These are phyloP conservation scores for Kluyveromyces sp. DNA, from an alignment of 1,139 yeast genomes.

Conservation along the genomic window DNA sequence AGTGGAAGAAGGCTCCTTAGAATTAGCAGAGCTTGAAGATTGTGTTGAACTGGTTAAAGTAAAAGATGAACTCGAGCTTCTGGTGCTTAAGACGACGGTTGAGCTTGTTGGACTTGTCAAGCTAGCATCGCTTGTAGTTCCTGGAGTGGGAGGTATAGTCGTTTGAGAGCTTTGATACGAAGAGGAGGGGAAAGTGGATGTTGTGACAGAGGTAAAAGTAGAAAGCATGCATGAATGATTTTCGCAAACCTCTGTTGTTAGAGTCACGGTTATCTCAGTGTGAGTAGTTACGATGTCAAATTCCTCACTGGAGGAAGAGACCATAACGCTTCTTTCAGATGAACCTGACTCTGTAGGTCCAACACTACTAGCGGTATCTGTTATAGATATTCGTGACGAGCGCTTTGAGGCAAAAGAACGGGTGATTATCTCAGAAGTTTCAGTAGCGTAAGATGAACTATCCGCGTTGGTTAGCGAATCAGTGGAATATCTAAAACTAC, in stretches of 20 bases:
- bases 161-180: background rate
- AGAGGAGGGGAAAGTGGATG: background rate
- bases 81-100: too few species aligned
- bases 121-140: background rate
- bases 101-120: too few species aligned
- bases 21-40: too few species aligned
- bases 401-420: background rate
- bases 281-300: background rate
- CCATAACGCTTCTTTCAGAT: background rate
- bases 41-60: too few species aligned
- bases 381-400: background rate
- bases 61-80: background rate
- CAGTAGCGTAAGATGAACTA: background rate
- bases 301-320: background rate
- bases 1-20: too few species aligned
- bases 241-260: conserved; percentile 1
- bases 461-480: background rate
- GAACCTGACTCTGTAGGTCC: background rate
- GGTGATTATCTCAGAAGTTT: background rate
- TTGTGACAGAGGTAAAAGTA: background rate
- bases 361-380: background rate
- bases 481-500: background rate
- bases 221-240: background rate
- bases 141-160: background rate
- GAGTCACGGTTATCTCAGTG: background rate